Base-by-base conservation (phyloP, 805 yeast species). In the Kluyveromyces wickerhamii region DNA sequence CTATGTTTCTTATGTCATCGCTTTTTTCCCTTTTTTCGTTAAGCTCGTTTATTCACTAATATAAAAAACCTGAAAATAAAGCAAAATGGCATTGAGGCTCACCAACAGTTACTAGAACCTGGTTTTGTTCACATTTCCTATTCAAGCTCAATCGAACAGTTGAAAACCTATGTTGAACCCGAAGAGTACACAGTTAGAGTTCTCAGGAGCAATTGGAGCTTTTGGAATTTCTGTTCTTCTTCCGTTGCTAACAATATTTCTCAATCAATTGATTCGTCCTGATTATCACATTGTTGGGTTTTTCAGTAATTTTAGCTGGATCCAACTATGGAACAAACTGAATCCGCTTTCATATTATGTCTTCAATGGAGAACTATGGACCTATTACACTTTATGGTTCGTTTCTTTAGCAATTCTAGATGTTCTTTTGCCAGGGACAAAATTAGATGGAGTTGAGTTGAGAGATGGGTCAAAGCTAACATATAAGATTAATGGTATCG, bases 401-500 rank as follows among this genome's bases (percentile, higher is more conserved):
- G 65, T 66, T 37, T 68, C 66, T 0, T 65, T 92, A 34, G 79
- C 75, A 4, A 39, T 71, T 0, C 60, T 85, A 27, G 96, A 85
- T 54, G 48, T 71, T 10, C 47, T 78, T 3, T 60, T 83, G 21
- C 88, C 89, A 9, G 94, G 89, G 1, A 69, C 63, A 38, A 57
- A 52, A 16, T 60, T 74, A 46, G 53, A 71, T 21, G 98, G 98
- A 17, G 74, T 78, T 8, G 59, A 54, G 37, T 62, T 89, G 38
- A 69, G 96, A 49, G 95, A 87, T 55, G 92, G 92, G 2, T 68
- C 83, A 1, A 58, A 59, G 32, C 67, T 89, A 41, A 52, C 56
- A 13, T 89, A 89, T 62, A 78, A 81, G 51, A 82, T 92, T 62
- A 89, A 92, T 54, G 97, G 97, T 9, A 57, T 68, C 32, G 63